phyloP scores from a whole-genome alignment of 2,329 filamentous ascomycete species.

The Diaporthe batatas region DNA sequence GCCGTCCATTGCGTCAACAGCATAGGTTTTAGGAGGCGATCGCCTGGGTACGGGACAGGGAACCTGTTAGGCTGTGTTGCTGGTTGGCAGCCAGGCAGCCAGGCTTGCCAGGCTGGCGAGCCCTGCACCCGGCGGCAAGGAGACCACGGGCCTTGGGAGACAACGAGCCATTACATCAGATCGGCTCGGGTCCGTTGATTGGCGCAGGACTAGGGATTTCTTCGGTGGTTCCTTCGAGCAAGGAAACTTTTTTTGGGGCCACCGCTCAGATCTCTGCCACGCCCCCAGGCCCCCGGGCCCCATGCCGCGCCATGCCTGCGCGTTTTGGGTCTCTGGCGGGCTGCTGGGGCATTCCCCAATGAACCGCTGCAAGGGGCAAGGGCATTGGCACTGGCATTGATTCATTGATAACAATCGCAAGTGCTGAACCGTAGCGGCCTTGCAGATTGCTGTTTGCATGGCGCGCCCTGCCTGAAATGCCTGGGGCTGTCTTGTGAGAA shows the following conservation, averaged over 20 bases:
- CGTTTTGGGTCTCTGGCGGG: slow-evolving; percentile 19
- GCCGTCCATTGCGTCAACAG: slow-evolving; percentile 30
- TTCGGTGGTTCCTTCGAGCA: slow-evolving; percentile 34
- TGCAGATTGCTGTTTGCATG: slow-evolving; percentile 5
- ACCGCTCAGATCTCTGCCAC: slow-evolving; percentile 31
- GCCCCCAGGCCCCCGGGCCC: neutral
- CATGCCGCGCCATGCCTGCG: slow-evolving; percentile 18
- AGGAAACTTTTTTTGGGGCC: slow-evolving; percentile 30
- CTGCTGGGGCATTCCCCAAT: slow-evolving; percentile 26
- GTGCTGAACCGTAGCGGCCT: neutral
- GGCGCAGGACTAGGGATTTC: slow-evolving; percentile 29
- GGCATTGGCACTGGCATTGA: neutral
- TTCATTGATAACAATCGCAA: slow-evolving; percentile 8
- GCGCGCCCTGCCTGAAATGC: slow-evolving; percentile 22
- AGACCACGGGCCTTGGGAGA: slow-evolving; percentile 1
- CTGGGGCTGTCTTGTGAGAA: slow-evolving; percentile 25
- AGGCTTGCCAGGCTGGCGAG: neutral
- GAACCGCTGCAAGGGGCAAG: slow-evolving; percentile 26
- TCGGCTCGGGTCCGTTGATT: slow-evolving; percentile 35
- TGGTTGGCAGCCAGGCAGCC: slow-evolving; percentile 13
- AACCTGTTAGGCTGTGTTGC: slow-evolving; percentile 12
- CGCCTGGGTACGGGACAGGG: slow-evolving; percentile 16
- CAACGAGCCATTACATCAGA: slow-evolving; percentile 39
- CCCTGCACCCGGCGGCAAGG: slow-evolving; percentile 11
- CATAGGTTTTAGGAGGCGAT: slow-evolving; percentile 13